Conservation (phyloP, 805 yeast species). For the Metschnikowia cubensis region DNA sequence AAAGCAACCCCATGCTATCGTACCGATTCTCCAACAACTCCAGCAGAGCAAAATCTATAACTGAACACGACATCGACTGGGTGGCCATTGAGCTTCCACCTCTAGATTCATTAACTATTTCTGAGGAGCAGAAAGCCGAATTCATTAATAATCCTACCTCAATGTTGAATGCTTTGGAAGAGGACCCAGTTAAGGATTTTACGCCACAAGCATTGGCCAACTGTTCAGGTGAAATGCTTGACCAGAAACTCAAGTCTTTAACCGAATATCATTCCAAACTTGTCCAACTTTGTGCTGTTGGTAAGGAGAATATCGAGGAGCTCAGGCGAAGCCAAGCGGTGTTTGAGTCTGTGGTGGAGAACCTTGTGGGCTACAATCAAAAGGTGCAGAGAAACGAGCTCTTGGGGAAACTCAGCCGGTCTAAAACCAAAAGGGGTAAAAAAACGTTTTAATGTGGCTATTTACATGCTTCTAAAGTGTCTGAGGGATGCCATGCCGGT, state of each 20-base stretch:
- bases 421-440: conserved; percentile 21
- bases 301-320: conserved; percentile 50
- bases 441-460: conserved; percentile 9
- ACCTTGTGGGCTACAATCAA: conserved; percentile 87
- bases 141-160: conserved; percentile 25
- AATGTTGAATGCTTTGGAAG: conserved; percentile 29
- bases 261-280: conserved; percentile 24
- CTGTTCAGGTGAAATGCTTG: conserved; percentile 23
- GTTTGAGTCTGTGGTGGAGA: conserved; percentile 85
- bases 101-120: conserved; percentile 28
- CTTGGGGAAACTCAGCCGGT: conserved; percentile 28
- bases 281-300: conserved; percentile 34
- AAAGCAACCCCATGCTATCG: conserved; percentile 1
- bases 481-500: not conserved
- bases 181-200: conserved; percentile 32
- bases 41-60: conserved; percentile 19
- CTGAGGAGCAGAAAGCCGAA: conserved; percentile 23
- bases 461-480: not conserved
- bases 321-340: conserved; percentile 64
- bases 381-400: conserved; percentile 55
- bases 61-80: conserved; percentile 35
- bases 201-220: conserved; percentile 24
- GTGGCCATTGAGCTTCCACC: conserved; percentile 33
- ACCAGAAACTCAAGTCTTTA: conserved; percentile 34
- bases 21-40: not conserved